Base-by-base conservation (phyloP, 2,329 filamentous ascomycete genomes). In the Colletotrichum sp. region DNA sequence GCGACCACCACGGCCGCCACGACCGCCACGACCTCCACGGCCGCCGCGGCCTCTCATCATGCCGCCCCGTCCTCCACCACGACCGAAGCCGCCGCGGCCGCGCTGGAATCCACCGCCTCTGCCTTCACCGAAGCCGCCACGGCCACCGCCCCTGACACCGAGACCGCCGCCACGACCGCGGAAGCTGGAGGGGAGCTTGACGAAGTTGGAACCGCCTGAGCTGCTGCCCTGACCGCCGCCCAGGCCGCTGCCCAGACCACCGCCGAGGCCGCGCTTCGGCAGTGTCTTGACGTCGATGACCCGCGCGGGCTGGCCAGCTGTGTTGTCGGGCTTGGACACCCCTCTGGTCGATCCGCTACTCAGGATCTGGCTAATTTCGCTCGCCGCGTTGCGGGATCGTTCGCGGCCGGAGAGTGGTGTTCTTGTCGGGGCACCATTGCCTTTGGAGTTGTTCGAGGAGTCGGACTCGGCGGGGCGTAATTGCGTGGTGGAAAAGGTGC, bases 241-340 rank as follows among this genome's bases (percentile, higher is more conserved):
- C 5, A 15, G 8, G 13, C 43, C 10, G 18, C 43, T 13, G 43
- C 43, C 43, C 10, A 52, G n/a, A 10, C 43, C 43, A 22, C 43
- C 56, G 30, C 58, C 58, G 12, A 22, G 56, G 56, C 65, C 64
- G 22, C 58, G 82, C 43, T 81, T 76, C 8, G 84, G 85, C 15
- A 87, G 79, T 71, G 80, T 86, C 71, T 80, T 82, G 70, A 88
- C 79, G 71, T 86, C 85, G 62, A 88, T 81, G 18, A 88, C 10
- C 6, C 43, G 43, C 43, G n/a, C 43, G 43, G 43, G 43, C n/a
- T 52, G 43, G 3, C n/a, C n/a, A 22, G 43, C 12, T 52, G n/a
- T 52, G 34, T 27, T 36, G 22, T 22, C 32, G 34, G 22, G 12
- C 8, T 22, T 28, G 62, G 34, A 15, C 22, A 27, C 34, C 9